Evolutionary conservation across 495 filamentous ascomycete genomes (phyloP), one percentile per base, ranked within the genome.

Genomic region (Hypoxylon fragiforme): DNA sequence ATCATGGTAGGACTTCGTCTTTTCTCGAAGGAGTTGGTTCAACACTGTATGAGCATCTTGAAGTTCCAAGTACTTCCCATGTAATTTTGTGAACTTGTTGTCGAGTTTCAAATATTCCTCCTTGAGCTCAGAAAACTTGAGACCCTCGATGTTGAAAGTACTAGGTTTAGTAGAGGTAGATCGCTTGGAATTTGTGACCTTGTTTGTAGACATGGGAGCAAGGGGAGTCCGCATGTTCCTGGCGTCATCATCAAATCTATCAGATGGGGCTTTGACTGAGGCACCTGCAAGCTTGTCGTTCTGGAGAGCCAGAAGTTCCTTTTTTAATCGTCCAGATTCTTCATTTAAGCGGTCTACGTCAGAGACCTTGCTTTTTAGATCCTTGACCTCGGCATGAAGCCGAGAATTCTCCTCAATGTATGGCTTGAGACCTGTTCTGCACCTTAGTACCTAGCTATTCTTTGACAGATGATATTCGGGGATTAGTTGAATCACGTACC

Each of bases 11-110:
- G 48, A 38, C 13, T 39, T 50, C 31, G 48, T 68, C 31, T 48
- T 55, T 26, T 57, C 45, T n/a, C 62, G 65, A 56, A 65, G 44
- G 9, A 48, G 53, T n/a, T 46, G 32, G 8, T 58, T 66, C 7
- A 62, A 54, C 32, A 59, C 41, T 20, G 39, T 9, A 70, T 60
- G 54, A 72, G 77, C 57, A 54, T 69, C 46, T 72, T 81, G 46
- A 21, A 67, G 52, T 43, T 61, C 53, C 14, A 30, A 30, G 32
- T 54, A 68, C 15, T 59, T 70, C 22, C 41, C 40, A 40, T 62
- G 35, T 21, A 73, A 14, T 5, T 54, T 55, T 9, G 49, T 39
- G 31, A 69, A 66, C 1, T 47, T 60, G 26, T 63, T 56, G 2
- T 44, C 42, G 0, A 75, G 50, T 12, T 65, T 72, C 8, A 35